Evolutionary conservation across 2,329 filamentous ascomycete species (phyloP).

Genomic region (Cladosporium cucumerinum): DNA sequence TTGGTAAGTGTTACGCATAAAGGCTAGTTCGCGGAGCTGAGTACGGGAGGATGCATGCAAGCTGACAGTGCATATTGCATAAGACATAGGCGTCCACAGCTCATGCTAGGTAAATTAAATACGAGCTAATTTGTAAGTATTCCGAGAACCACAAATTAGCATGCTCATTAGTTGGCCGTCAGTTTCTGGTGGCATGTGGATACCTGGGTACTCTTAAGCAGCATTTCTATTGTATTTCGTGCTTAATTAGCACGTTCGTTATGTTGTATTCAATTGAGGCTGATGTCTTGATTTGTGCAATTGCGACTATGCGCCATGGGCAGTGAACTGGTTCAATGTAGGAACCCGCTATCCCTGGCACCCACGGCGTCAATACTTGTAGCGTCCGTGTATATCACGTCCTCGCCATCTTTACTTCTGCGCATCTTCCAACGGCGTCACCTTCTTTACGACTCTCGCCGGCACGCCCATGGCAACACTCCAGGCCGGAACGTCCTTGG

Average conservation of each 20-base stretch:
- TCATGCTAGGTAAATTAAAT: neutral
- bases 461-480: constrained; percentile 27
- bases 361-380: neutral
- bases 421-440: constrained; percentile 17
- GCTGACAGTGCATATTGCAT: constrained; percentile 6
- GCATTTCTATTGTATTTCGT: neutral
- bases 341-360: neutral
- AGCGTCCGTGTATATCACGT: neutral
- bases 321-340: neutral
- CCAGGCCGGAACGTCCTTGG: constrained; percentile 24
- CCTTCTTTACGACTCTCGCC: constrained; percentile 24
- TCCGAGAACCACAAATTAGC: neutral
- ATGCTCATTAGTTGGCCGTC: neutral
- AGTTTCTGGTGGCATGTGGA: neutral
- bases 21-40: constrained; percentile 5
- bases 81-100: neutral
- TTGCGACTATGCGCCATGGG: neutral
- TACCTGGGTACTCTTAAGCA: neutral
- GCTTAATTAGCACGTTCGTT: neutral
- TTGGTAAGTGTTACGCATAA: constrained; percentile 6
- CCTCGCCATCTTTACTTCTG: neutral
- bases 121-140: neutral
- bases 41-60: neutral
- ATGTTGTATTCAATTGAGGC: neutral
- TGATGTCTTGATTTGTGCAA: neutral